phyloP scores from a whole-genome alignment of 2,329 filamentous ascomycete genomes.

The Penicillium corylophilum region DNA sequence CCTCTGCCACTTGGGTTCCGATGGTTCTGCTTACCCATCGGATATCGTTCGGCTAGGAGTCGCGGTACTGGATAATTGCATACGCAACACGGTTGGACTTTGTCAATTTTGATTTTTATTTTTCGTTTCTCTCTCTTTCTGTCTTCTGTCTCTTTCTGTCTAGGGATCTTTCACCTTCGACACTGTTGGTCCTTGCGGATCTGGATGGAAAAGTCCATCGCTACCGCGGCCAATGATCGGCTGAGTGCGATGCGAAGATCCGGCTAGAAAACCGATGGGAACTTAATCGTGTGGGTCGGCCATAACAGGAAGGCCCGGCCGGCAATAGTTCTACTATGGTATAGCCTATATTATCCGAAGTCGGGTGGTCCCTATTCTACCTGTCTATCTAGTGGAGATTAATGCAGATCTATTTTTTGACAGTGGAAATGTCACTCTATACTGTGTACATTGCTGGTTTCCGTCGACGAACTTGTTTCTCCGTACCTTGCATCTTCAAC shows the following conservation, averaged over 20 bases:
- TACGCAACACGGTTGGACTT: not conserved
- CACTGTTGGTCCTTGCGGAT: not conserved
- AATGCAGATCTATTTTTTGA: not conserved
- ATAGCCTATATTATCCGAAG: no score
- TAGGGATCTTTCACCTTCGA: not conserved
- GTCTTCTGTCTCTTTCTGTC: not conserved
- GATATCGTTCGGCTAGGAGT: not conserved
- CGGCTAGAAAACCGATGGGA: not conserved
- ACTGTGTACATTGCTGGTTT: no score
- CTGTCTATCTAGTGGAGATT: no score
- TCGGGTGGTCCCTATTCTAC: not conserved
- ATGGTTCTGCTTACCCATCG: not conserved
- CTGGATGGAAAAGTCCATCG: not conserved
- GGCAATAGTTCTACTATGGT: not conserved
- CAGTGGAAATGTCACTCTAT: not conserved
- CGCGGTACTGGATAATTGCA: not conserved
- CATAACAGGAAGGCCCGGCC: not conserved
- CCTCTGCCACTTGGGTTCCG: not conserved
- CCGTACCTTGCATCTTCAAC: not conserved
- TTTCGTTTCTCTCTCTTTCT: not conserved
- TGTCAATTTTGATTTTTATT: not conserved
- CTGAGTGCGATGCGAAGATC: not conserved
- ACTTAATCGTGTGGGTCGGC: constrained; percentile 3
- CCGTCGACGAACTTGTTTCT: not conserved
- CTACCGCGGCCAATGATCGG: not conserved